Conservation (phyloP, 164 flowering plant species). For the Aristolochia contorta region DNA sequence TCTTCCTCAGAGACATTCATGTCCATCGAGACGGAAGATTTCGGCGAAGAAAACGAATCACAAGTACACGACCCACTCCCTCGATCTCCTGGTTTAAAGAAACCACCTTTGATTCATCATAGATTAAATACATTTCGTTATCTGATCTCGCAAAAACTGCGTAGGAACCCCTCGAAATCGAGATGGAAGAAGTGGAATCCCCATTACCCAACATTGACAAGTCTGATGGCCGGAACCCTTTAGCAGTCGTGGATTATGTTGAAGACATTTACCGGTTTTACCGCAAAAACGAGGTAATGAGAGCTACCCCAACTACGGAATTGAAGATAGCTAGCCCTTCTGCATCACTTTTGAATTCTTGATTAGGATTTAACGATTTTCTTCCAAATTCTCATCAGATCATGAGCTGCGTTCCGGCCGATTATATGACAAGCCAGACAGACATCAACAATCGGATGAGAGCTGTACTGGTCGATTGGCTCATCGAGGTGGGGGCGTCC, state of each 20-base stretch:
- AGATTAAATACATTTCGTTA: neutral
- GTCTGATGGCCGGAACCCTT: constrained; percentile 26
- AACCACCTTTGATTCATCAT: neutral
- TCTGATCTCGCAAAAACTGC: neutral
- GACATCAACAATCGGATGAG: constrained; percentile 83
- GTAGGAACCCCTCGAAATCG: constrained; percentile 11
- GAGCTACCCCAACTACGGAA: neutral
- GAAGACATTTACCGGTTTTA: constrained; percentile 64
- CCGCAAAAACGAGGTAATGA: constrained; percentile 40
- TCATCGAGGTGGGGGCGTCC: constrained; percentile 55
- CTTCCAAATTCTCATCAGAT: constrained; percentile 25
- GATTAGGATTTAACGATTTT: neutral
- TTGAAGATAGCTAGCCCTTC: neutral
- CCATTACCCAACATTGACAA: constrained; percentile 8
- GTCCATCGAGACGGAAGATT: constrained; percentile 2
- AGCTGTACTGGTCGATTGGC: constrained; percentile 79
- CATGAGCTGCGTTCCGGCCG: constrained; percentile 40
- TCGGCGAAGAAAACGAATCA: neutral
- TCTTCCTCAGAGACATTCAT: constrained; percentile 1
- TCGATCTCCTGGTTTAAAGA: neutral
- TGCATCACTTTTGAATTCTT: neutral
- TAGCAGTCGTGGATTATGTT: constrained; percentile 75
- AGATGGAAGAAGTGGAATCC: constrained; percentile 13
- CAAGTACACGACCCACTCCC: neutral
- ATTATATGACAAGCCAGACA: constrained; percentile 57